These are phyloP conservation scores for Phytophthora citricola DNA, from an alignment of 352 stramenopile species.

Conservation along the genomic window DNA sequence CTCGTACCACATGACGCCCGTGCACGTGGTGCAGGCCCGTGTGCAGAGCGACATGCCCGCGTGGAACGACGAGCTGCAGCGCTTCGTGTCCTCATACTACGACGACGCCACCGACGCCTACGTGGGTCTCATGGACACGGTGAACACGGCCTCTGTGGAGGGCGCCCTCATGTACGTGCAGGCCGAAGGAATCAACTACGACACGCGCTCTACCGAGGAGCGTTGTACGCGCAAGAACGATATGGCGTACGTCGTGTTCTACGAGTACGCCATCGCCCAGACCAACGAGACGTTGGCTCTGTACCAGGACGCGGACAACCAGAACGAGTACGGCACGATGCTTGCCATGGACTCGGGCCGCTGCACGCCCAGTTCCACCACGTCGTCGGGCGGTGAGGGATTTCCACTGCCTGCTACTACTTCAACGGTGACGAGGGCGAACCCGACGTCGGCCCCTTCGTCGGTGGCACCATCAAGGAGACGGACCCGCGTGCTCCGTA, in stretches of 20 bases:
- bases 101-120: conserved; percentile 62
- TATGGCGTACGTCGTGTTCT: conserved; percentile 85
- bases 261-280: conserved; percentile 77
- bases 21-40: conserved; percentile 76
- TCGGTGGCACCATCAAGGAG: conserved; percentile 58
- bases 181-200: conserved; percentile 86
- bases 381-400: conserved; percentile 33
- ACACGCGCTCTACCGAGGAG: conserved; percentile 56
- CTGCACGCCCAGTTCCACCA: conserved; percentile 55
- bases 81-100: conserved; percentile 71
- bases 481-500: conserved; percentile 67
- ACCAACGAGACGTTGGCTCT: conserved; percentile 80
- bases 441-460: conserved; percentile 70
- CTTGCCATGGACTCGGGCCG: conserved; percentile 72
- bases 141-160: conserved; percentile 83
- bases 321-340: conserved; percentile 73
- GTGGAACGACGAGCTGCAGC: conserved; percentile 57
- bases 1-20: conserved; percentile 75
- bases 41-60: conserved; percentile 72
- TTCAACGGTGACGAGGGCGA: conserved; percentile 76
- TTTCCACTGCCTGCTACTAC: conserved; percentile 69
- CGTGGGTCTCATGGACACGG: conserved; percentile 74
- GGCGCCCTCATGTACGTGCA: conserved; percentile 90
- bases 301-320: conserved; percentile 52
- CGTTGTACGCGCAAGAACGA: conserved; percentile 84